These are phyloP conservation scores for Erodium moschatum DNA, from an alignment of 441 rosid species.

Conservation along the genomic window DNA sequence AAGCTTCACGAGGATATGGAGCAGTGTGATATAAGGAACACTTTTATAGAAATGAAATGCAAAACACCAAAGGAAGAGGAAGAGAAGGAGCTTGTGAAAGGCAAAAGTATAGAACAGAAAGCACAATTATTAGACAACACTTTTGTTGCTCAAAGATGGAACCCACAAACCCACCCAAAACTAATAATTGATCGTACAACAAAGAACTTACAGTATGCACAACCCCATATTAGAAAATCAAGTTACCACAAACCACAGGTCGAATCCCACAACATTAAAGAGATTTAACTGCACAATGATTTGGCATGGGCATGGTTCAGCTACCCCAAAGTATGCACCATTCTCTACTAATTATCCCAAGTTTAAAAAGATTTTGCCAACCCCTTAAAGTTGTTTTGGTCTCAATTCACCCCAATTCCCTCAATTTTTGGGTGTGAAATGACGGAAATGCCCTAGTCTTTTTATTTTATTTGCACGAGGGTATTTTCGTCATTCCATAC, in stretches of 20 bases:
- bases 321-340: too few relatives aligned
- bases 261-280: conserved; percentile 4
- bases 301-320: too few relatives aligned
- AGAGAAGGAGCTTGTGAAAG: conserved; percentile 6
- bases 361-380: too few relatives aligned
- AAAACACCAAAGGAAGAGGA: neutral
- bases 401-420: too few relatives aligned
- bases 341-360: too few relatives aligned
- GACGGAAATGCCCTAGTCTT: too few relatives aligned
- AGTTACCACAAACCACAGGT: neutral
- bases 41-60: neutral
- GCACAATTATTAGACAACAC: neutral
- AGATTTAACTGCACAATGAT: neutral
- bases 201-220: neutral
- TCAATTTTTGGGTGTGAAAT: too few relatives aligned
- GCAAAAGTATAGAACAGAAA: conserved; percentile 3
- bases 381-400: too few relatives aligned
- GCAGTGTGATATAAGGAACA: neutral
- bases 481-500: too few relatives aligned
- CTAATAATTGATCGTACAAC: neutral
- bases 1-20: conserved; percentile 24
- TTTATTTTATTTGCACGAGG: too few relatives aligned
- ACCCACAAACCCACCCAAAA: conserved; percentile 2
- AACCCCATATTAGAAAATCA: neutral
- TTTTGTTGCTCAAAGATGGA: neutral